Evolutionary conservation across 73 alveolate genomes (phyloP), one percentile per base, ranked within the genome.

Genomic region (Stentor coeruleus): DNA sequence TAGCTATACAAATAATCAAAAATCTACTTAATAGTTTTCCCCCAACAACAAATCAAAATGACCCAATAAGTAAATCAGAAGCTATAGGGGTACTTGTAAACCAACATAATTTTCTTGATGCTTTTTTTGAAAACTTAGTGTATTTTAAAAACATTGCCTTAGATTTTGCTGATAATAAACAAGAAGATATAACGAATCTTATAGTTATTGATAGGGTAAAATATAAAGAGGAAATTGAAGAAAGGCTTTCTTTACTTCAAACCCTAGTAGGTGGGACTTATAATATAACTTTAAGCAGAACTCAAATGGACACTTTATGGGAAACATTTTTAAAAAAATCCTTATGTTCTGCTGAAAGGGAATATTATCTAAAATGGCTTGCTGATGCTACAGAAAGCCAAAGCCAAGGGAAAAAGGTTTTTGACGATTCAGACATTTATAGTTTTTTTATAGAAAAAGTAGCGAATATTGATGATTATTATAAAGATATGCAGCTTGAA

Each of bases 371-470:
- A 42, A 87, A 87, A 28, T 87, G 93, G 90, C 88, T 87, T 77
- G 80, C 84, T 75, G 93, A 75, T 75, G 83, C 58, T 74, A 35
- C 84, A 84, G 35, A 84, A 74, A 28, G 84, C 84, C 57, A 74
- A 76, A 66, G 76, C 59, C 74, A 84, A 41, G 87, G 91, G 74
- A 59, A 81, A 84, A 40, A 57, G 76, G 41, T 87, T 88, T 15
- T 39, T 77, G 77, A 55, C 59, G 74, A 85, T 59, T 20, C 72
- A 73, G 2, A 81, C 87, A 57, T 87, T 85, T 58, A 91, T 88
- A 74, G 76, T 30, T 88, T 94, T 81, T 94, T 90, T 85, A 81
- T 72, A 38, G 93, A 94, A 40, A 85, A 87, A 57, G 66, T 92
- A 49, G 84, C 92, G 6, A 72, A 57, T 37, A 84, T 82, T 20